Conservation (phyloP, 2,329 filamentous ascomycete species). For the Sordariomycetes sp. region DNA sequence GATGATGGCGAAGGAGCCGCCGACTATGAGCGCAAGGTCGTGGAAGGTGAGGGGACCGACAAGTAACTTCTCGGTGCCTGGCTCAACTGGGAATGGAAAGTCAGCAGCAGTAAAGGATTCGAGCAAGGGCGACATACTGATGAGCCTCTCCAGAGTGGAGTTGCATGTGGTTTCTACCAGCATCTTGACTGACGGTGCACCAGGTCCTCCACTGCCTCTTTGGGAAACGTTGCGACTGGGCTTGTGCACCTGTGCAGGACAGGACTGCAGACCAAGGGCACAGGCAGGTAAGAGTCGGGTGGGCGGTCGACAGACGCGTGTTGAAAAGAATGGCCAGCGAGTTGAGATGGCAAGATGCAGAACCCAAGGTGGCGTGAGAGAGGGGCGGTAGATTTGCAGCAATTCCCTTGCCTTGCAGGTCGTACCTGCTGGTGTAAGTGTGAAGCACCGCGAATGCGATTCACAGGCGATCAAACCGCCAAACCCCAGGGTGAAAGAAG, state of each 20-base stretch:
- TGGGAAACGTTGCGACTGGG: not conserved
- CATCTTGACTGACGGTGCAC: constrained; percentile 1
- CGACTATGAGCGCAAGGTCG: constrained; percentile 39
- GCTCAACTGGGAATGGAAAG: constrained; percentile 20
- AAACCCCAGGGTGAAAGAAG: not conserved
- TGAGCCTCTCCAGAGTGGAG: constrained; percentile 30
- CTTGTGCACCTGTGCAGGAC: not conserved
- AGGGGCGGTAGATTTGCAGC: no score
- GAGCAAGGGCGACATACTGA: constrained; percentile 19
- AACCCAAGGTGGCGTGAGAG: no score
- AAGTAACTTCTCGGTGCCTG: constrained; percentile 34
- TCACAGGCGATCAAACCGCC: not conserved
- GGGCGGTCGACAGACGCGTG: not conserved
- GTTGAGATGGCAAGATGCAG: not conserved
- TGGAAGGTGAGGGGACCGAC: constrained; percentile 42
- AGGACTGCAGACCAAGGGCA: not conserved
- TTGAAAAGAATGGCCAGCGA: not conserved
- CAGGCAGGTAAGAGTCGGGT: not conserved
- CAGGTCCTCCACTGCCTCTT: not conserved
- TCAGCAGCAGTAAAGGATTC: not conserved
- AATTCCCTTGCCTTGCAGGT: no score
- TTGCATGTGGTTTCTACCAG: constrained; percentile 28
- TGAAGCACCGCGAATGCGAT: not conserved
- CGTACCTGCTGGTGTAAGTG: not conserved
- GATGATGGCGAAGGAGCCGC: constrained; percentile 34